Base-by-base conservation (phyloP, 2,329 filamentous ascomycete species). In the Trichoderma sp. region DNA sequence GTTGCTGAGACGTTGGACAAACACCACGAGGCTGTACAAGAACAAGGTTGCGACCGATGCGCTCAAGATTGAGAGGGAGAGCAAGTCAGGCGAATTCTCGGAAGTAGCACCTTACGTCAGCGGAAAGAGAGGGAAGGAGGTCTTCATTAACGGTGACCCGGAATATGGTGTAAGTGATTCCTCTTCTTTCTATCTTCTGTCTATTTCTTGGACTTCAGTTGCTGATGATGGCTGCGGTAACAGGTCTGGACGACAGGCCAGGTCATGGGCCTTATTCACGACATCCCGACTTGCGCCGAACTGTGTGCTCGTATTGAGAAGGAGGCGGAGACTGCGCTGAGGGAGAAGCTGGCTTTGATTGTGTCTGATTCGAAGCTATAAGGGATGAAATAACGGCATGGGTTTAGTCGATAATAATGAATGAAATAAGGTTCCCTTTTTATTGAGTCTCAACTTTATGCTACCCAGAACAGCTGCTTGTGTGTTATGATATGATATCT, bases 231-330 rank as follows among this genome's bases (percentile, higher is more conserved):
- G 30, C 30, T 32, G 30, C 30, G 30, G 9, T 32, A 32, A 32
- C n/a, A 95, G 92, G 93, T 98, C 50, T 99, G 96, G 96, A 98
- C 96, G 23, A 94, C 95, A 9, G 96, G 96, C 12, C 95, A 98
- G 81, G 95, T 98, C 75, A 97, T 99, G 75, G 93, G 93, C 6
- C 81, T 96, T 70, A 96, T 96, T 73, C 90, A 95, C 76, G 93
- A 96, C 77, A 93, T 95, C 69, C 92, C 92, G 9, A 93, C 91
- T 0, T 95, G 93, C 78, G 87, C 87, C 61, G 90, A 84, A 1
- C 83, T 96, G 30, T 83, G 94, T 11, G 85, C 85, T 75, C 88
- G 93, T 71, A 95, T 96, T 76, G 92, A 95, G 84, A 90, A 85
- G 79, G 93, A 95, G 80, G 93, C 93, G 0, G 87, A 92, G 79